phyloP scores from a whole-genome alignment of 2,329 filamentous ascomycete species.

The Xylariaceae sp. region DNA sequence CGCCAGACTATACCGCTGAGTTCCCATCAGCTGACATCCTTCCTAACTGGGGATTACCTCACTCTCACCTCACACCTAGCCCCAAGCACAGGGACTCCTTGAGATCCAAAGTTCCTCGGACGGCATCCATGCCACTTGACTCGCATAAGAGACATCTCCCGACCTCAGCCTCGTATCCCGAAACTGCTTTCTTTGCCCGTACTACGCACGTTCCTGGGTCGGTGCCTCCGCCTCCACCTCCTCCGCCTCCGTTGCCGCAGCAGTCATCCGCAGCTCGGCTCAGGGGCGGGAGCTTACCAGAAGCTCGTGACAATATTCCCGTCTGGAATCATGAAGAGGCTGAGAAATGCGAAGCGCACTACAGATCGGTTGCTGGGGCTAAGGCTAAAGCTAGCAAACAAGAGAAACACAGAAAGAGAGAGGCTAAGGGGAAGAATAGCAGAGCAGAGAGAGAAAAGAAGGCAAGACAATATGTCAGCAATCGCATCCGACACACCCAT shows the following conservation, averaged over 20 bases:
- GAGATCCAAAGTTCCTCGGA: constrained; percentile 5
- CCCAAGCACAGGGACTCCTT: constrained; percentile 10
- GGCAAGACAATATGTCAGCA: constrained; percentile 15
- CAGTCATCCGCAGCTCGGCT: background rate
- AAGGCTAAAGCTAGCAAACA: background rate
- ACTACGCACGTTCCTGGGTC: constrained; percentile 1
- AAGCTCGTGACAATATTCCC: background rate
- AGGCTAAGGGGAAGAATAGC: background rate
- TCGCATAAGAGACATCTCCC: constrained; percentile 4
- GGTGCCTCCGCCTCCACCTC: constrained; percentile 8
- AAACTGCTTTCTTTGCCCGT: constrained; percentile 4
- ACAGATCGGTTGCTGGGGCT: constrained; percentile 1
- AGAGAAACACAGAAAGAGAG: background rate
- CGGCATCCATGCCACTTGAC: constrained; percentile 12
- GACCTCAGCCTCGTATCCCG: background rate
- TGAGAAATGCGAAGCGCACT: constrained; percentile 19
- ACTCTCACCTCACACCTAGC: constrained; percentile 1
- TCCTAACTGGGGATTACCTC: constrained; percentile 1
- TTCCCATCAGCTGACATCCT: background rate
- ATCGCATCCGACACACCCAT: constrained; percentile 29
- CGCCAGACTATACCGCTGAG: constrained; percentile 3
- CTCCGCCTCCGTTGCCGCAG: constrained; percentile 7
- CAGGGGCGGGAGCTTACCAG: background rate
- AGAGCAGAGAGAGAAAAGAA: background rate
- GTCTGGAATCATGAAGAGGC: constrained; percentile 10